phyloP scores from a whole-genome alignment of 176 grass and related monocot species.

The Oryza rufipogon region DNA sequence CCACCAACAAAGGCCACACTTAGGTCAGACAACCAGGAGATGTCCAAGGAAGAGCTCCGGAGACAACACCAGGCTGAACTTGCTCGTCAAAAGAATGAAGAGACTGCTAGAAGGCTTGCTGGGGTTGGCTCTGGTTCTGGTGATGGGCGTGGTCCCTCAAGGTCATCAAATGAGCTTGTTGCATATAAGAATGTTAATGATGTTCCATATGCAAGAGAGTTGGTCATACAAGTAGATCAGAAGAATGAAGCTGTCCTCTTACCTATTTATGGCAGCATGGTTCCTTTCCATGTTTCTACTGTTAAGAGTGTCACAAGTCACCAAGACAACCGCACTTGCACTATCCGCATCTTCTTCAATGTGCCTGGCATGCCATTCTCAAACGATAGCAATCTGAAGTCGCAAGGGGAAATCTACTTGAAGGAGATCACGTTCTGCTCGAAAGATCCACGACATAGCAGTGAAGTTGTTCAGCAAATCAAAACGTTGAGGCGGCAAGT shows the following conservation, averaged over 20 bases:
- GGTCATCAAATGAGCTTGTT: slow-evolving; percentile 69
- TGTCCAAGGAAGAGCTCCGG: slow-evolving; percentile 88
- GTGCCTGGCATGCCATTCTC: slow-evolving; percentile 85
- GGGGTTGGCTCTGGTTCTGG: slow-evolving; percentile 59
- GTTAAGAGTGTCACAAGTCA: slow-evolving; percentile 81
- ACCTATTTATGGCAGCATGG: slow-evolving; percentile 83
- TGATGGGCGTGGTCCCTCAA: slow-evolving; percentile 52
- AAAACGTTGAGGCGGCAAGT: slow-evolving; percentile 88
- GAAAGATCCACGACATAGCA: slow-evolving; percentile 76
- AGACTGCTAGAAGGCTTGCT: slow-evolving; percentile 72
- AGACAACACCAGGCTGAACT: slow-evolving; percentile 88
- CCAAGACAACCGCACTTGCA: slow-evolving; percentile 74
- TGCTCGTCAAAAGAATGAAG: slow-evolving; percentile 86
- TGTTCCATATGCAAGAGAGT: slow-evolving; percentile 61
- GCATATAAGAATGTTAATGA: slow-evolving; percentile 86
- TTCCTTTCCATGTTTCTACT: slow-evolving; percentile 92
- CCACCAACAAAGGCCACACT: slow-evolving; percentile 66
- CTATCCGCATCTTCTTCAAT: slow-evolving; percentile 80
- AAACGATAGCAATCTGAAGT: slow-evolving; percentile 69
- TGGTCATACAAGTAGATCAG: slow-evolving; percentile 83
- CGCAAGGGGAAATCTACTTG: slow-evolving; percentile 71
- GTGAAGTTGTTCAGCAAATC: slow-evolving; percentile 87
- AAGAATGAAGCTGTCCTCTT: slow-evolving; percentile 90
- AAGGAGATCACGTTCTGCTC: slow-evolving; percentile 88
- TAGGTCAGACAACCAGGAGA: slow-evolving; percentile 74